Conservation (phyloP, 495 filamentous ascomycete species). For the Cercophora newfieldiana region DNA sequence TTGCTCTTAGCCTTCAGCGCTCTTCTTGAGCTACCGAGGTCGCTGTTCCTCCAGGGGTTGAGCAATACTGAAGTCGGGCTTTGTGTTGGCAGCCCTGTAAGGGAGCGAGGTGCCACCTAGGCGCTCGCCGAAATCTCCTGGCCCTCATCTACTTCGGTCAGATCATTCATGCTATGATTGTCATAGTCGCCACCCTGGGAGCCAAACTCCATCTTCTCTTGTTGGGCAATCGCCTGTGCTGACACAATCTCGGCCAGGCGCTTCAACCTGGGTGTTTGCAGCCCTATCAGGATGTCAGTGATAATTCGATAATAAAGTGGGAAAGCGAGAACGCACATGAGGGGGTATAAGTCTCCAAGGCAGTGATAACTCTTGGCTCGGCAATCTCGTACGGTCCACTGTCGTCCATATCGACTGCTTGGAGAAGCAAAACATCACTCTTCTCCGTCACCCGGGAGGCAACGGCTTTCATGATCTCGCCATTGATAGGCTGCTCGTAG, state of each 20-base stretch:
- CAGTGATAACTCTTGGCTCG: constrained; percentile 92
- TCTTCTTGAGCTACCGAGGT: background rate
- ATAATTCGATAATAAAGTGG: background rate
- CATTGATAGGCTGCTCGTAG: constrained; percentile 99
- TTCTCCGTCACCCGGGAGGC: constrained; percentile 97
- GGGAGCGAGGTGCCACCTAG: constrained; percentile 30
- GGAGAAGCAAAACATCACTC: constrained; percentile 89
- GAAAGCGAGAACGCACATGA: constrained; percentile 65
- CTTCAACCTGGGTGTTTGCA: constrained; percentile 93
- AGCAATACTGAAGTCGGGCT: constrained; percentile 22
- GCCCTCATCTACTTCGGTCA: constrained; percentile 48
- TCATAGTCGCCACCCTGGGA: constrained; percentile 41
- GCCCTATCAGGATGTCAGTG: constrained; percentile 55
- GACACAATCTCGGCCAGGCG: constrained; percentile 96
- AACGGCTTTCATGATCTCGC: constrained; percentile 99
- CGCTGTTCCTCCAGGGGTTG: constrained; percentile 23
- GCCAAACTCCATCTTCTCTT: constrained; percentile 71
- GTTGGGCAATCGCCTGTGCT: constrained; percentile 89
- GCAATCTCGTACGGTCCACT: constrained; percentile 99
- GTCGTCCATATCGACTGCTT: constrained; percentile 98
- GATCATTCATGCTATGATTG: constrained; percentile 36
- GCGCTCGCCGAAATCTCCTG: constrained; percentile 32
- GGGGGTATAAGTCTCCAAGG: constrained; percentile 95
- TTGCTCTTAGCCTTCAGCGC: background rate
- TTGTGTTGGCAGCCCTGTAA: background rate